Evolutionary conservation across 805 yeast species (phyloP), one percentile per base, ranked within the genome.

Genomic region (Kazachstania viticola): DNA sequence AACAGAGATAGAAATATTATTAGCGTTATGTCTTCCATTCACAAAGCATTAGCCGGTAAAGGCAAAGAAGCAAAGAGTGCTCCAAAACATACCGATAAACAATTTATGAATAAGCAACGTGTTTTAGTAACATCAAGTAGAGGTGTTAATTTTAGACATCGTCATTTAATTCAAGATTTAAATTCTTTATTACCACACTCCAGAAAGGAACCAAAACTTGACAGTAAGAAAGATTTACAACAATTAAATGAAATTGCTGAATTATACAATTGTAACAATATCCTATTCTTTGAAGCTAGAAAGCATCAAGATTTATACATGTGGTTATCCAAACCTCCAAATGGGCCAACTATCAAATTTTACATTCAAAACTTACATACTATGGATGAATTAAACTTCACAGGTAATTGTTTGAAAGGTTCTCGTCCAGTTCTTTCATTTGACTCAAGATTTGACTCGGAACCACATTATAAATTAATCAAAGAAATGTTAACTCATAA

Each of bases 211-310:
- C 94, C 96, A 39, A 91, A 91, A 56, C 69, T 88, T 49, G 98
- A 91, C 60, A 78, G 87, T 36, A 91, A 91, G 61, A 82, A 87
- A 55, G 82, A 83, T 56, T 68, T 88, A 41, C 71, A 73, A 54
- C 88, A 85, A 56, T 69, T 91, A 38, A 91, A 91, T 52, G 98
- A 91, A 63, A 80, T 87, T 39, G 97, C 97, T 3, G 98, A 91
- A 52, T 66, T 91, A 41, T 85, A 88, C 71, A 91, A 91, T 67
- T 91, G 98, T 69, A 91, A 91, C 62, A 91, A 91, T 55, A 73
- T 91, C 44, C 65, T 85, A 55, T 91, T 80, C 56, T 91, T 91
- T 56, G 98, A 91, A 61, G 83, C 94, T 34, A 78, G 97, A 64
- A 91, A 91, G 60, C 96, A 88, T 61, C 81, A 76, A 58, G 98